Conservation (phyloP, 805 yeast species). For the Jamesozyma rosinii region DNA sequence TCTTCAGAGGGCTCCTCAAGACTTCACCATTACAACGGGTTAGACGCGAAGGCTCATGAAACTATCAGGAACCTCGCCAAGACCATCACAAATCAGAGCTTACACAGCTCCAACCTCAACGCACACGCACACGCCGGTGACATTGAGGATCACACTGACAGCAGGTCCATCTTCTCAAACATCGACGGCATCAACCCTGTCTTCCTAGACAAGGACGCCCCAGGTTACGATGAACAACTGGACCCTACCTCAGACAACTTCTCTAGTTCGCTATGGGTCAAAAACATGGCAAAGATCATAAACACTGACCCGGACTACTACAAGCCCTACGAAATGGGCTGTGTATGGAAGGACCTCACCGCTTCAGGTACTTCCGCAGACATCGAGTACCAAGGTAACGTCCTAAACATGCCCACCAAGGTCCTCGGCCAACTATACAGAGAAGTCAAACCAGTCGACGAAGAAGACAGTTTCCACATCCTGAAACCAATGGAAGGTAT, state of each 20-base stretch:
- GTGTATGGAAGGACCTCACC: conserved; percentile 48
- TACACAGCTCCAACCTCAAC: not conserved
- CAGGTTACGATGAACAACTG: conserved; percentile 36
- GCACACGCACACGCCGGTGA: not conserved
- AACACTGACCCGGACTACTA: conserved; percentile 52
- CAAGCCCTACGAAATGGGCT: conserved; percentile 47
- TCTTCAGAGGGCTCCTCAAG: not conserved
- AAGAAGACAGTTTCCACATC: conserved; percentile 34
- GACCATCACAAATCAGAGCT: conserved; percentile 22
- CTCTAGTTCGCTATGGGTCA: conserved; percentile 53
- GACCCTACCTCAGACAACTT: conserved; percentile 53
- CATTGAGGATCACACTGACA: not conserved
- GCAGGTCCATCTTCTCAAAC: conserved; percentile 6
- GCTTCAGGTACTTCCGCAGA: conserved; percentile 54
- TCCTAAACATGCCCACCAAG: conserved; percentile 36
- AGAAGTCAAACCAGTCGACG: conserved; percentile 11
- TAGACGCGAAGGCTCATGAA: conserved; percentile 23
- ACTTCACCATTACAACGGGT: conserved; percentile 20
- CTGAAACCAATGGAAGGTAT: conserved; percentile 49
- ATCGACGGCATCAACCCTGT: conserved; percentile 17
- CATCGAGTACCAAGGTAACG: conserved; percentile 59
- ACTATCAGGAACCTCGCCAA: conserved; percentile 34
- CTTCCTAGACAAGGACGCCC: conserved; percentile 7
- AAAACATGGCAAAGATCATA: conserved; percentile 43
- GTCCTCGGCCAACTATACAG: conserved; percentile 11